phyloP scores from a whole-genome alignment of 2,329 filamentous ascomycete genomes.

The Pyrenophora teres region DNA sequence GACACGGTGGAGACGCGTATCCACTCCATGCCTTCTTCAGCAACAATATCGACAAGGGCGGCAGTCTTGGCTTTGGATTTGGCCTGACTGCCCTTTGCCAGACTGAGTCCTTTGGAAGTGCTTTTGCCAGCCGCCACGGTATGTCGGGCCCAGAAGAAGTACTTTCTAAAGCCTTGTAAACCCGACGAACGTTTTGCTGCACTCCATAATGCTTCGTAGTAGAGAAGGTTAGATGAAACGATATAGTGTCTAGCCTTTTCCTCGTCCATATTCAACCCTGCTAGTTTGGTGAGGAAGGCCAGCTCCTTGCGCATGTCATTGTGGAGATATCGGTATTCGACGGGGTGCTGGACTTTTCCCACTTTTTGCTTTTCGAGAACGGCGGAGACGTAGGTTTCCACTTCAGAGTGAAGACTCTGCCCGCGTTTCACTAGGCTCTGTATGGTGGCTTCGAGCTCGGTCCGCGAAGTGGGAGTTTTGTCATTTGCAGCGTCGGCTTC shows the following conservation, averaged over 20 bases:
- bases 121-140: conserved; percentile 23
- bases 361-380: conserved; percentile 39
- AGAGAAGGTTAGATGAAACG: conserved; percentile 68
- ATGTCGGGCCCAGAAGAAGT: conserved; percentile 41
- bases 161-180: conserved; percentile 58
- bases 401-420: conserved; percentile 46
- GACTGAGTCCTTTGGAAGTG: conserved; percentile 31
- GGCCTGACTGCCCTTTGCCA: conserved; percentile 42
- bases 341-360: conserved; percentile 43
- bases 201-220: conserved; percentile 67
- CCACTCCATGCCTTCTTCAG: conserved; percentile 67
- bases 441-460: conserved; percentile 32
- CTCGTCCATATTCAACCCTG: conserved; percentile 29
- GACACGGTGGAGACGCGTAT: conserved; percentile 70
- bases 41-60: conserved; percentile 67
- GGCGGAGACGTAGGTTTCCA: conserved; percentile 48
- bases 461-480: conserved; percentile 7
- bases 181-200: conserved; percentile 63
- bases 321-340: conserved; percentile 40
- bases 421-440: conserved; percentile 47
- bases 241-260: conserved; percentile 57
- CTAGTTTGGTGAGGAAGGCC: conserved; percentile 38
- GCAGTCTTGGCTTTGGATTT: conserved; percentile 54
- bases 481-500: conserved; percentile 6
- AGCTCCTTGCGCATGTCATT: conserved; percentile 47